Evolutionary conservation across 179 eudicot species (phyloP), one percentile per base, ranked within the genome.

Genomic region (Silene coronaria): DNA sequence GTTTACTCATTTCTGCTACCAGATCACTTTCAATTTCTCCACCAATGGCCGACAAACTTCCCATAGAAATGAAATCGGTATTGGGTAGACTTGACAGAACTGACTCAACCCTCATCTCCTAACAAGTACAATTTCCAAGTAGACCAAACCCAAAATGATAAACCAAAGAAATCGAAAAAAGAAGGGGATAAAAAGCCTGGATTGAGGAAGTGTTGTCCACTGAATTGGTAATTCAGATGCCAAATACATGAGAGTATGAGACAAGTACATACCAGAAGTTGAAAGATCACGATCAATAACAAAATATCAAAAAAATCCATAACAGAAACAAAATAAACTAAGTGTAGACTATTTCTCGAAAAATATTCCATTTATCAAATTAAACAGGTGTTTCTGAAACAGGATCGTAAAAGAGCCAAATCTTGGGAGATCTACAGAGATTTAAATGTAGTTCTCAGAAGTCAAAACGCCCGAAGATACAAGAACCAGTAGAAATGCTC

Each of bases 371-470:
- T 62, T 59, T 45, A 67, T 70, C 62, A 16, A 28, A 27, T 48
- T 22, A 19, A 62, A n/a, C 38, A 46, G 34, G 71, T 30, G 26
- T 70, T 38, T 30, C 71, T 24, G 45, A 34, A n/a, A 51, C 11
- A 7, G 71, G 42, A 59, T 19, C 17, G 22, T 32, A 76, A 80
- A 80, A 63, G 76, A 57, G 60, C 32, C 59, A 72, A 24, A 63
- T 34, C 26, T 64, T 80, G 51, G 53, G 51, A 55, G 73, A 34
- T 71, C 72, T 45, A 67, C 38, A 71, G 22, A 27, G 80, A 51
- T 32, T 63, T 48, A 10, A 53, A 72, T 30, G 57, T 71, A 70
- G 16, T 46, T 32, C 23, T 69, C 12, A 32, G 68, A 70, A 34
- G 13, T 27, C 42, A 13, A 22, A 66, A 57, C 1, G 66, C 48